A percentile compares a stretch with the other conserved stretches of the same genome.
Conservation (phyloP, 192 early-diverging fungal species). For the Coemansia sp. region DNA sequence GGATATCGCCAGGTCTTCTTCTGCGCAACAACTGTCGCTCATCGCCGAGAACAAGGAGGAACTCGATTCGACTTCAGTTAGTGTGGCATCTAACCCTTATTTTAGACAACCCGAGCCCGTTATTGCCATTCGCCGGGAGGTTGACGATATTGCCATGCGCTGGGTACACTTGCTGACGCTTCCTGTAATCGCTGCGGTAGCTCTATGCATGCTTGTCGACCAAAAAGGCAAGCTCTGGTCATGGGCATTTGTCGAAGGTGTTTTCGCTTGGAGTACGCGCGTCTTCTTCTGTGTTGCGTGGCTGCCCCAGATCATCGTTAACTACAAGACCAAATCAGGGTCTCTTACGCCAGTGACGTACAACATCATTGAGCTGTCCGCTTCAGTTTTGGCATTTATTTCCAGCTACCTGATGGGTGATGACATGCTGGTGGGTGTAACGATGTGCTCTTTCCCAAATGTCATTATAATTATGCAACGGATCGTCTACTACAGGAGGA, state of each 20-base stretch:
- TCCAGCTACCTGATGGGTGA: background rate
- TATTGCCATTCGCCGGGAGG: background rate
- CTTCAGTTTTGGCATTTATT: background rate
- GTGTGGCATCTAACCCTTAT: background rate
- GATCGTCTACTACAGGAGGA: constrained; percentile 5
- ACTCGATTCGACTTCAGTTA: background rate
- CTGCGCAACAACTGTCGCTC: background rate
- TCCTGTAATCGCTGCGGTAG: background rate
- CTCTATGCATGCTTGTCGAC: background rate
- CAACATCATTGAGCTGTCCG: background rate
- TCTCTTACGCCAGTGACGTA: background rate
- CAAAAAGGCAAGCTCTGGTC: background rate
- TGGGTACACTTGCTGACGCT: background rate
- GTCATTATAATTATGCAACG: constrained; percentile 8
- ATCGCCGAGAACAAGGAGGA: background rate
- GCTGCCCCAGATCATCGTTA: constrained; percentile 14
- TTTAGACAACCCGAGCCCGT: constrained; percentile 10
- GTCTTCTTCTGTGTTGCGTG: background rate
- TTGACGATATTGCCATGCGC: constrained; percentile 9
- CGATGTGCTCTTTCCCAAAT: background rate
- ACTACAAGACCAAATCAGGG: background rate
- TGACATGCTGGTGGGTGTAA: background rate
- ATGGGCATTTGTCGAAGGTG: background rate
- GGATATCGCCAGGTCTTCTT: background rate
- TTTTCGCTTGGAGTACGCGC: background rate